Percentiles rank a stretch among this genome's conserved stretches.
Conservation (phyloP, 371 early-diverging fungal genomes). For the Basidiobolus heterosporus region DNA sequence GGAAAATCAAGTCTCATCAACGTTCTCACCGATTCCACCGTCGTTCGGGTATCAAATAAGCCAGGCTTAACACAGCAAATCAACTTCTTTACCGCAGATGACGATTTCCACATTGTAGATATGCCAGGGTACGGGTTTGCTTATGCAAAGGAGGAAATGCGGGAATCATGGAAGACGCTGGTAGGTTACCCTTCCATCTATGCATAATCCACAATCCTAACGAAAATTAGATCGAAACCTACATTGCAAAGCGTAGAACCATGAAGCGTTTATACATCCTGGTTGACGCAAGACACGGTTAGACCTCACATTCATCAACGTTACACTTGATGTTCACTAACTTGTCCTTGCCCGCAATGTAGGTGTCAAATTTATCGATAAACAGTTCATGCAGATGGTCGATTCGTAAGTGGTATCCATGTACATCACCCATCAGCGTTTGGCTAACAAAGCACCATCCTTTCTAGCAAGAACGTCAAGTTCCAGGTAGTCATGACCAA, state of each 20-base stretch:
- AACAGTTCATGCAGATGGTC: conserved; percentile 35
- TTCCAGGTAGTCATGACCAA: conserved; percentile 71
- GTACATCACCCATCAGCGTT: not conserved
- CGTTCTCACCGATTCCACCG: conserved; percentile 35
- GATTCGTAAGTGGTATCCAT: conserved; percentile 18
- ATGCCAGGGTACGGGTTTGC: conserved; percentile 86
- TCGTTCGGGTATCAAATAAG: conserved; percentile 44
- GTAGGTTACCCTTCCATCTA: conserved; percentile 14
- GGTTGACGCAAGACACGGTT: conserved; percentile 66
- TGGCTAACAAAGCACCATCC: not conserved
- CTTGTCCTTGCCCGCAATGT: not conserved
- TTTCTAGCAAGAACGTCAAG: conserved; percentile 22
- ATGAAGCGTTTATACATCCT: conserved; percentile 50
- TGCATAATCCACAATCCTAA: not conserved
- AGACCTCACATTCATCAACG: not conserved
- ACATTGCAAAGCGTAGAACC: conserved; percentile 33
- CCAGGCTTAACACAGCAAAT: conserved; percentile 70
- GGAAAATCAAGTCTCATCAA: conserved; percentile 66
- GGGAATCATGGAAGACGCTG: conserved; percentile 38
- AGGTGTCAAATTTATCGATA: conserved; percentile 39
- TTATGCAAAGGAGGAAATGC: conserved; percentile 46
- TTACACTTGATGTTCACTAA: not conserved
- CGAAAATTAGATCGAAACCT: conserved; percentile 42
- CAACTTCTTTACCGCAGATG: conserved; percentile 53
- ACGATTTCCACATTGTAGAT: conserved; percentile 50